Percentiles rank a stretch among this genome's conserved stretches.
Evolutionary conservation across 2,329 filamentous ascomycete species (phyloP).

Genomic region (Hypoxylon sp.): DNA sequence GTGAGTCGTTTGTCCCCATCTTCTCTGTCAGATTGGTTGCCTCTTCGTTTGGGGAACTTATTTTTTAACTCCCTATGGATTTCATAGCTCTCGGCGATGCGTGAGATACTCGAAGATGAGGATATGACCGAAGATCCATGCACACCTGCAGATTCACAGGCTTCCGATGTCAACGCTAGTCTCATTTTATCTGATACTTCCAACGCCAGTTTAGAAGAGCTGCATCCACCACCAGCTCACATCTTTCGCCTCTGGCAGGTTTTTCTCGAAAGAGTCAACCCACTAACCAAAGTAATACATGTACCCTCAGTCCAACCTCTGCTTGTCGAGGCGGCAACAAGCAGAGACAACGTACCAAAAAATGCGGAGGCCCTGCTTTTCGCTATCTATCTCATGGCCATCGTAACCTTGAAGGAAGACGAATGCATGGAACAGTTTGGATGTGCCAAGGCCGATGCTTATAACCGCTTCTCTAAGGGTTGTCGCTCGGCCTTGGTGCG

Average conservation of each 20-base stretch:
- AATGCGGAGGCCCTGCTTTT: slow-evolving; percentile 70
- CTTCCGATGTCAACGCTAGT: slow-evolving; percentile 62
- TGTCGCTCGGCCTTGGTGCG: slow-evolving; percentile 60
- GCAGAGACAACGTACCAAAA: slow-evolving; percentile 62
- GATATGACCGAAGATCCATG: slow-evolving; percentile 54
- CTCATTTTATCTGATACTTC: slow-evolving; percentile 57
- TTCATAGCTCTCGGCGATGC: slow-evolving; percentile 64
- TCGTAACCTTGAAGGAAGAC: slow-evolving; percentile 61
- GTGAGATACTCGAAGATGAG: slow-evolving; percentile 65
- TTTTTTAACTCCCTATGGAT: slow-evolving; percentile 20
- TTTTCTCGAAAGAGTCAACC: slow-evolving; percentile 78
- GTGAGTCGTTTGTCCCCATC: slow-evolving; percentile 48
- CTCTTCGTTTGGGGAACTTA: neutral
- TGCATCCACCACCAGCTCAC: slow-evolving; percentile 72
- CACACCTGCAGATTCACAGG: slow-evolving; percentile 54
- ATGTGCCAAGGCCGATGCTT: slow-evolving; percentile 57
- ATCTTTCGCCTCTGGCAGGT: slow-evolving; percentile 78
- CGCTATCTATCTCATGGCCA: slow-evolving; percentile 70
- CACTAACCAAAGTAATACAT: slow-evolving; percentile 66
- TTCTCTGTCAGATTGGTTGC: neutral
- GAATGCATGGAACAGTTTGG: slow-evolving; percentile 65
- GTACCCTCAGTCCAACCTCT: slow-evolving; percentile 73
- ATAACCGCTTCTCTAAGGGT: slow-evolving; percentile 61
- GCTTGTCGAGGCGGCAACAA: slow-evolving; percentile 68
- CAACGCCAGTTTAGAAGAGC: slow-evolving; percentile 53